Percentiles rank a stretch among this genome's conserved stretches.
Evolutionary conservation across 2,329 filamentous ascomycete species (phyloP).

Genomic region (Pseudogymnoascus sp.): DNA sequence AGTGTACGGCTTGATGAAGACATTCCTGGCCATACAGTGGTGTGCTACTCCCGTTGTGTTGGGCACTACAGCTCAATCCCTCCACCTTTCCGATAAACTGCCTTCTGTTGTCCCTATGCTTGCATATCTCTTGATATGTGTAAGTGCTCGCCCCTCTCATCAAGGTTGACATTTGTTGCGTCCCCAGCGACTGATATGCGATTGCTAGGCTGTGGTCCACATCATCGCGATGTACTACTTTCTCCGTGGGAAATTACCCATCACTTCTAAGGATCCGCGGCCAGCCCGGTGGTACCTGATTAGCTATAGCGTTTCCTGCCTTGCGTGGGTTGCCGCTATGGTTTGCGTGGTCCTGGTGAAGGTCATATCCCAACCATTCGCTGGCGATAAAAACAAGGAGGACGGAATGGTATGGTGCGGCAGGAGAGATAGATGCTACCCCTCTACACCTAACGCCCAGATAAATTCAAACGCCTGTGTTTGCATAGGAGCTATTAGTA

Average conservation of each 20-base stretch:
- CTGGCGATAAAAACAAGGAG: not conserved
- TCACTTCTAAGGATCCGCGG: not conserved
- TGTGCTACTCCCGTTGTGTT: not conserved
- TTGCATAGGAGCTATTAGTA: not conserved
- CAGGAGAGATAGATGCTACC: not conserved
- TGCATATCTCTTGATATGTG: not conserved
- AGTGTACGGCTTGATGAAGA: not conserved
- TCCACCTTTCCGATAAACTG: not conserved
- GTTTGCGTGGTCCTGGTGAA: not conserved
- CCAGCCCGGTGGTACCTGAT: not conserved
- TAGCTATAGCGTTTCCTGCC: not conserved
- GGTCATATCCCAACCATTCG: not conserved
- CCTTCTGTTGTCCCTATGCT: not conserved
- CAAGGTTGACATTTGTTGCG: not conserved
- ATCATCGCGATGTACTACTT: not conserved
- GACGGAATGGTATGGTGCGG: not conserved
- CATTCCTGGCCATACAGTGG: not conserved
- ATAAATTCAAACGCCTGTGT: not conserved
- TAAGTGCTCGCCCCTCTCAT: not conserved
- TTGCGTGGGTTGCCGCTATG: not conserved
- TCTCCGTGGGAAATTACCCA: not conserved
- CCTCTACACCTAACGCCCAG: not conserved
- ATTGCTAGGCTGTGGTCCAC: not conserved
- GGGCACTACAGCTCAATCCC: not conserved
- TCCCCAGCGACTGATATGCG: not conserved